A percentile compares a stretch with the other conserved stretches of the same genome.
These are phyloP conservation scores for Hemerocallis citrina DNA, from an alignment of 106 monocot genomes.

Conservation along the genomic window DNA sequence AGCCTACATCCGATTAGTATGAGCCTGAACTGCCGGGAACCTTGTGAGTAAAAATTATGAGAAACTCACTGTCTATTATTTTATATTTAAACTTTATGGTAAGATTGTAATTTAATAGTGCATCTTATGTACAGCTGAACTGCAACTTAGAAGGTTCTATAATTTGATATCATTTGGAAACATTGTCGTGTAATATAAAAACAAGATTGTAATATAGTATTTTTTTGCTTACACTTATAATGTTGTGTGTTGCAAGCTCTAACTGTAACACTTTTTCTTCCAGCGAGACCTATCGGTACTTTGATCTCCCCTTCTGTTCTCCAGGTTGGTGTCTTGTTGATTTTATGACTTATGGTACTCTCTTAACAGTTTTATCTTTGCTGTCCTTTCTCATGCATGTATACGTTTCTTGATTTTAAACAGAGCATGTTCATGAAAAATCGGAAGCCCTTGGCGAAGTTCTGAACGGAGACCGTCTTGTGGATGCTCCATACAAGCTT, in stretches of 20 bases:
- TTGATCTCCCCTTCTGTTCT: constrained; percentile 63
- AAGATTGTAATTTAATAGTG: neutral
- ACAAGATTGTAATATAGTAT: neutral
- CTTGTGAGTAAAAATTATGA: too few species aligned
- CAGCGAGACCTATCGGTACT: constrained; percentile 72
- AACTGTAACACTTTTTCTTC: neutral
- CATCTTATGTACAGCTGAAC: neutral
- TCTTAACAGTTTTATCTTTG: neutral
- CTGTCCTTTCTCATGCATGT: neutral
- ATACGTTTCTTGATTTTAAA: neutral
- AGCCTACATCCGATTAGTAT: too few species aligned
- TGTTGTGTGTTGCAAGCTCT: neutral
- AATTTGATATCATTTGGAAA: neutral
- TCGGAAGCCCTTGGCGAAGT: constrained; percentile 72
- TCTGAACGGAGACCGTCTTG: constrained; percentile 84
- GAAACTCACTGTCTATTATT: too few species aligned
- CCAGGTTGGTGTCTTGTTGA: constrained; percentile 30
- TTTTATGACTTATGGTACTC: neutral
- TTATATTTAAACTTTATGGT: too few species aligned
- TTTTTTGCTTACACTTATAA: neutral
- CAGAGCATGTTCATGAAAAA: constrained; percentile 66
- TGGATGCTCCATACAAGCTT: constrained; percentile 85
- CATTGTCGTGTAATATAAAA: neutral
- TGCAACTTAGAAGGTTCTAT: neutral
- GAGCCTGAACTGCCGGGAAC: too few species aligned